Base-by-base conservation (phyloP, 768 basidiomycete species). In the Galerina sulciceps region DNA sequence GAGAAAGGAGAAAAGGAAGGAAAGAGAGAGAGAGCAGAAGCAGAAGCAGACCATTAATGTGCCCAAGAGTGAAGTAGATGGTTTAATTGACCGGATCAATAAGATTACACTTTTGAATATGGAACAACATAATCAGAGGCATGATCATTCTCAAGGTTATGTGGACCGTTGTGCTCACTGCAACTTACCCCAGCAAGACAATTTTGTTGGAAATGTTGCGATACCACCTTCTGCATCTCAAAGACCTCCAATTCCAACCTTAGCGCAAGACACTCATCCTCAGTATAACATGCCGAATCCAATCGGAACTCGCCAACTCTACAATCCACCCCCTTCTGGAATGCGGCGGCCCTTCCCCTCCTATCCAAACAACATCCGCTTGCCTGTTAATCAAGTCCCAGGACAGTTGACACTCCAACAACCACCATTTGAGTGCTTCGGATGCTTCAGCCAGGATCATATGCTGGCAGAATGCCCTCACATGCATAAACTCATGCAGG, bases 341-440 rank as follows among this genome's bases (percentile, higher is more conserved):
- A 31, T 31, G 26, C 26, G 26, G 4, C 26, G 26, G 8, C 26
- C 26, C 8, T 31, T 31, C 31, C n/a, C 43, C 8, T 46, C 53
- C 20, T 59, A 54, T 41, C 53, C 58, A 17, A 59, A 59, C 20
- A 54, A 54, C 17, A 59, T 59, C 34, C 58, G 52, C 8, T 15
- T 48, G 8, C 13, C 13, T 15, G 14, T 42, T 10, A 49, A 45
- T 23, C 35, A 18, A 23, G 4, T 31, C 10, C 36, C 26, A 9
- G 13, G 11, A 20, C 37, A 14, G 1, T 10, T n/a, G 14, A 10
- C 35, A 18, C 44, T 17, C n/a, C 14, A 20, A 6, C 45, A 38
- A 9, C 14, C 35, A 15, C 45, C 11, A 10, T 10, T 36, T 17
- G 4, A 26, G 10, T 60, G 58, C 36, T 60, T 38, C 50, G 58